Base-by-base conservation (phyloP, 1,139 yeast genomes). In the Dujonia santamariae region DNA sequence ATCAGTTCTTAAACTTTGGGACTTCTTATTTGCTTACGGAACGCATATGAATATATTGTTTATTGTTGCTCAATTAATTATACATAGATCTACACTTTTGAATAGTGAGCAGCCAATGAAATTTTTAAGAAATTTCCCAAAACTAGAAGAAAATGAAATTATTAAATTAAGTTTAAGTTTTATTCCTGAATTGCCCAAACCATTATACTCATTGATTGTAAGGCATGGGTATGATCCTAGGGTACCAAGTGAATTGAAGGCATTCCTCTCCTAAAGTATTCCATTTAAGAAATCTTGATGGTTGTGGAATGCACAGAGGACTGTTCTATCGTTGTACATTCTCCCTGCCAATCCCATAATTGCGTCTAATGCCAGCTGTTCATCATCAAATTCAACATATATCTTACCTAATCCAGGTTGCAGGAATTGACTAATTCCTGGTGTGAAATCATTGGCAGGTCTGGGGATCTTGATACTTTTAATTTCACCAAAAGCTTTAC, bases 21-120 rank as follows among this genome's bases (percentile, higher is more conserved):
- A 88, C 55, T 84, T 87, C 44, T 60, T 87, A 50, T 83, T 88
- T 56, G 95, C 97, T 3, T 88, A 86, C 50, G 97, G 97, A 0
- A 77, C 85, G 19, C 96, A 90, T 53, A 74, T 88, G 80, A 88
- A 88, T 56, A 73, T 90, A 20, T 63, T 90, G 23, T 85, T 88
- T 46, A 78, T 88, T 8, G 88, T 88, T 13, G 95, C 97, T 0
- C 95, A 87, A 54, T 62, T 88, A 30, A 79, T 85, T 11, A 66
- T 82, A 34, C 80, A 84, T 44, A 63, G 97, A 35, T 71, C 79
- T 4, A 62, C 69, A 29, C 60, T 88, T 12, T 56, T 88, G 39
- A 61, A 62, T 15, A 71, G 83, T 6, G 59, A 59, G 19, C 83
- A 69, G 41, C 97, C 96, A 14, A 87, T 87, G 85, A 69, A 80